Evolutionary conservation across 345 rosid genomes (phyloP).

Genomic region (Kernera saxatilis): DNA sequence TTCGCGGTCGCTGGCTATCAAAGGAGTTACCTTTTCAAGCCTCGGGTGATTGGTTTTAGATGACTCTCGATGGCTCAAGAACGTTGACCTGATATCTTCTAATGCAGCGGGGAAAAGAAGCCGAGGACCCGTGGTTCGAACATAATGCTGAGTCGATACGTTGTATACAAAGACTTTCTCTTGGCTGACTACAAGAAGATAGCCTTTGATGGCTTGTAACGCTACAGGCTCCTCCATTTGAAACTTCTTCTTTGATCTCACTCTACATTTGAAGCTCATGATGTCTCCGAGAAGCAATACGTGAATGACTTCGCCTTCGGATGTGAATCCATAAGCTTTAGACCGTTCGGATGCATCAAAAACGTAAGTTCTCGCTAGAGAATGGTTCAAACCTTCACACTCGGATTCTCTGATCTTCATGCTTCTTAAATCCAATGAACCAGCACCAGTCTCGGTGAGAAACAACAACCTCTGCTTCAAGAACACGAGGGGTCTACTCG

Average conservation of each 20-base stretch:
- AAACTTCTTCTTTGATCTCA: conserved; percentile 69
- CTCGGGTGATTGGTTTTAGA: conserved; percentile 21
- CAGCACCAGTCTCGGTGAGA: conserved; percentile 88
- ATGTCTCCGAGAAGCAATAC: conserved; percentile 72
- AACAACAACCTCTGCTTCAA: conserved; percentile 91
- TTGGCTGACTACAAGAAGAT: conserved; percentile 53
- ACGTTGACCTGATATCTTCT: conserved; percentile 70
- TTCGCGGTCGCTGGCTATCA: conserved; percentile 77
- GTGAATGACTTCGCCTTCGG: conserved; percentile 77
- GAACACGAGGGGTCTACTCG: conserved; percentile 68
- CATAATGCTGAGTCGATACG: conserved; percentile 80
- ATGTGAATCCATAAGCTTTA: conserved; percentile 88
- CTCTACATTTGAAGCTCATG: conserved; percentile 88
- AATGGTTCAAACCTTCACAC: conserved; percentile 79
- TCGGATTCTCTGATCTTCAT: conserved; percentile 82
- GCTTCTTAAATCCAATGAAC: conserved; percentile 80
- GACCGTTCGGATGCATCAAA: conserved; percentile 82
- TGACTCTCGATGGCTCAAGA: conserved; percentile 46
- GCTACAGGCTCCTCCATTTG: conserved; percentile 65
- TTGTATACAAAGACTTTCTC: conserved; percentile 72
- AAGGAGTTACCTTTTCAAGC: conserved; percentile 35
- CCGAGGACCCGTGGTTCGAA: conserved; percentile 61
- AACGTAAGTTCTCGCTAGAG: conserved; percentile 55
- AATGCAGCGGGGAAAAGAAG: conserved; percentile 66
- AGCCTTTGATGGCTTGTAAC: conserved; percentile 79